Evolutionary conservation across 805 yeast species (phyloP).

Genomic region (Ascoidea asiatica): DNA sequence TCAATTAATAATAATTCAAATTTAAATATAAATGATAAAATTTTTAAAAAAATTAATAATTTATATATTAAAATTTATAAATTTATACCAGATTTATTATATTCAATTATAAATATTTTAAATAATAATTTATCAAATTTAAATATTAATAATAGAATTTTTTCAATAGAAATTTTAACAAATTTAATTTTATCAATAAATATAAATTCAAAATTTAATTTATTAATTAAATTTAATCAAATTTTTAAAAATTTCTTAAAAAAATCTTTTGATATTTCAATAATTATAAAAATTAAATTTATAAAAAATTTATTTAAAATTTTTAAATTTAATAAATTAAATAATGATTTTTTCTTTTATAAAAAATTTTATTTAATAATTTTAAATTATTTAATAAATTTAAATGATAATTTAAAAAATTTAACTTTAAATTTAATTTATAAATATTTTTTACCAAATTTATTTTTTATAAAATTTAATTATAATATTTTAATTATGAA

Average conservation of each 20-base stretch:
- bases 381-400: conserved; percentile 57
- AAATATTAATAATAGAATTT: conserved; percentile 42
- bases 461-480: conserved; percentile 34
- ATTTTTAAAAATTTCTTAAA: conserved; percentile 64
- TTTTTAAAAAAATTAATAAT: conserved; percentile 47
- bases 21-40: conserved; percentile 18
- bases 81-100: conserved; percentile 58
- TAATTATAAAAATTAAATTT: conserved; percentile 60
- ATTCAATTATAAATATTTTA: conserved; percentile 63
- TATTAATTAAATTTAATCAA: conserved; percentile 40
- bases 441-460: conserved; percentile 25
- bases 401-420: conserved; percentile 60
- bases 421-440: conserved; percentile 41
- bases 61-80: conserved; percentile 62
- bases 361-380: no score
- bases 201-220: conserved; percentile 42
- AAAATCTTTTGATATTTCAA: conserved; percentile 56
- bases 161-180: conserved; percentile 64
- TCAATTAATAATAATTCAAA: conserved; percentile 38
- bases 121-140: conserved; percentile 65
- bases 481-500: conserved; percentile 27
- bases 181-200: conserved; percentile 36
- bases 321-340: conserved; percentile 24
- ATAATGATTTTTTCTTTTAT: no score
- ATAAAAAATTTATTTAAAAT: conserved; percentile 39